Evolutionary conservation across 2,329 filamentous ascomycete species (phyloP), one percentile per base, ranked within the genome.

Genomic region (Mycosphaerella arachidis): DNA sequence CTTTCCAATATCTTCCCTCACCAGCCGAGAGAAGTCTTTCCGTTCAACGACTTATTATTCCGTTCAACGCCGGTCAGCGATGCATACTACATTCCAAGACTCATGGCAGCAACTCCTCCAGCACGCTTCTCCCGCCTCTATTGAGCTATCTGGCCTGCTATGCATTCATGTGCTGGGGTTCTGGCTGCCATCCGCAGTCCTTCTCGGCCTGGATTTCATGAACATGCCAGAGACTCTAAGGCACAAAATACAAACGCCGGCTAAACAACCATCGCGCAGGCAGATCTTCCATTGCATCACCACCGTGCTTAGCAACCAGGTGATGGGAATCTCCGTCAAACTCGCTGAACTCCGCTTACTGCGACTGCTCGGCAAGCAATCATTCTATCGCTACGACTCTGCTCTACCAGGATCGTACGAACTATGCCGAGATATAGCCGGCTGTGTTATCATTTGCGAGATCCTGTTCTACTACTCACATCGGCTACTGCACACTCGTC

Each of bases 381-480:
- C 35, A 12, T 55, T 48, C 40, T 40, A 45, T 45, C 24, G 51
- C 8, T 29, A 43, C 48, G 20, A 43, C 35, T 12, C 33, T 24
- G 16, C 7, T 24, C 29, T 53, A 16, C 56, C 56, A 27, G 12
- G 24, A 18, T n/a, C 24, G 8, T 10, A 20, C 1, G 29, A 50
- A 27, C 13, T 50, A 29, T 33, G 18, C 13, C 12, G 27, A 27
- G 48, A 58, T 53, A 20, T 58, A 40, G 2, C 48, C 18, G 20
- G 46, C 16, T 46, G 50, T 33, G 46, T 58, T 30, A 20, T 58
- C 1, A 30, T 53, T n/a, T 53, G 57, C 43, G 57, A 58, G 18
- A 30, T 55, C 13, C 40, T 58, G 16, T 58, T 58, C 51, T 58
- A 53, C 52, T 50, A 46, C 31, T 46, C 57, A 8, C 57, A 58